Evolutionary conservation across 306 rosid species (phyloP).

Genomic region (Malus fusca): DNA sequence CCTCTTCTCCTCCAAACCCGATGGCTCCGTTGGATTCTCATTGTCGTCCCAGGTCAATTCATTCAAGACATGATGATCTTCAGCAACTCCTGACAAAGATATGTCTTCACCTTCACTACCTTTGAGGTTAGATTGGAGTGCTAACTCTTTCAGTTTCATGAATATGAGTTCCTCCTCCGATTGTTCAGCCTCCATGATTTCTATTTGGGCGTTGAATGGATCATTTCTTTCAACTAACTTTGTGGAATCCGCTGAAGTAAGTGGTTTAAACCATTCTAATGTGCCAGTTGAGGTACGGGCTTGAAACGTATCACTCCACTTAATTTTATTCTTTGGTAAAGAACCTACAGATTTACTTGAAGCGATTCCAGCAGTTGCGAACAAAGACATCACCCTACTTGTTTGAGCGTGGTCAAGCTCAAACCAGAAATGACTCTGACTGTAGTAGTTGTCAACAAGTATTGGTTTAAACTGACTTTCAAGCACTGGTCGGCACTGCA

Average conservation of each 20-base stretch:
- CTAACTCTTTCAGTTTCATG: slow-evolving; percentile 46
- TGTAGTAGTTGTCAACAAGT: slow-evolving; percentile 55
- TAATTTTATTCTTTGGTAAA: slow-evolving; percentile 14
- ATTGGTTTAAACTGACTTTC: slow-evolving; percentile 56
- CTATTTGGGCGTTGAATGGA: slow-evolving; percentile 24
- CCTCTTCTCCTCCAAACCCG: slow-evolving; percentile 18
- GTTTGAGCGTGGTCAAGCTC: slow-evolving; percentile 75
- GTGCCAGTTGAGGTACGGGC: slow-evolving; percentile 23
- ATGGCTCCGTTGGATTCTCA: slow-evolving; percentile 1
- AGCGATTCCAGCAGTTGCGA: slow-evolving; percentile 38
- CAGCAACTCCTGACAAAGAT: slow-evolving; percentile 9
- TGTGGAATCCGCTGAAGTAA: slow-evolving; percentile 18
- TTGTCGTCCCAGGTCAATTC: slow-evolving; percentile 1
- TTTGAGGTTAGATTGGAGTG: slow-evolving; percentile 14
- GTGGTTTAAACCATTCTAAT: slow-evolving; percentile 14
- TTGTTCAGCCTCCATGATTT: slow-evolving; percentile 22
- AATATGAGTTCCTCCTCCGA: slow-evolving; percentile 32
- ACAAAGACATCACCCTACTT: slow-evolving; percentile 35
- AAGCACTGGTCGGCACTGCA: slow-evolving; percentile 51
- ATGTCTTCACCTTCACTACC: slow-evolving; percentile 13
- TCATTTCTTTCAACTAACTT: slow-evolving; percentile 26
- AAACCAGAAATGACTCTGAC: slow-evolving; percentile 53
- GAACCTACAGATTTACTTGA: slow-evolving; percentile 17
- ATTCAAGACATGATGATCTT: not conserved
- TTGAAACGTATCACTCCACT: slow-evolving; percentile 15